Percentiles rank a stretch among this genome's conserved stretches.
Conservation (phyloP, 2,329 filamentous ascomycete species). For the Fusarium longipes region DNA sequence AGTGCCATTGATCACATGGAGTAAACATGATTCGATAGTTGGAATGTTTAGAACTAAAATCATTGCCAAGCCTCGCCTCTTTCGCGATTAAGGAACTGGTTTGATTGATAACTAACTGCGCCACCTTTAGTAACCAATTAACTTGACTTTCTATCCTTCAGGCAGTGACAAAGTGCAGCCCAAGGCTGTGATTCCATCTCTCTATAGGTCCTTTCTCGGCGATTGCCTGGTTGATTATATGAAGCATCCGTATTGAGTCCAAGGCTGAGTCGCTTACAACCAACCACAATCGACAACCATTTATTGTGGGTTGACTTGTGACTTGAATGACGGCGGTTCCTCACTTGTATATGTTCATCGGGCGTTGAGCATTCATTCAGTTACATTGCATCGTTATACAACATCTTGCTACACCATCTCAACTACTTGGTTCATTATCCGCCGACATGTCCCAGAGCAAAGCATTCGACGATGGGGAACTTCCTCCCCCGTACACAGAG, state of each 20-base stretch:
- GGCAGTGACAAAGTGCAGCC: constrained; percentile 20
- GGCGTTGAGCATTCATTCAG: constrained; percentile 17
- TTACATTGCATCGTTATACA: neutral
- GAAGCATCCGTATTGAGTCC: no score
- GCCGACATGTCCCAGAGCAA: constrained; percentile 30
- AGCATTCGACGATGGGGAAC: constrained; percentile 31
- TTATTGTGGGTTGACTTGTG: constrained; percentile 22
- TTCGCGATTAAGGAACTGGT: neutral
- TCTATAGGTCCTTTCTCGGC: constrained; percentile 1
- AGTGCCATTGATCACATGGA: constrained; percentile 9
- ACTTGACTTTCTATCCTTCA: neutral
- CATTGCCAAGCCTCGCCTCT: constrained; percentile 17
- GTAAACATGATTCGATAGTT: neutral
- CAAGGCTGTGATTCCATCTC: constrained; percentile 8
- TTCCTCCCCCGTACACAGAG: constrained; percentile 44
- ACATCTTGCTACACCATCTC: neutral
- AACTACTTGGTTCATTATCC: constrained; percentile 4
- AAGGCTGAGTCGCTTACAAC: constrained; percentile 27
- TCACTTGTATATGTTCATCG: constrained; percentile 11
- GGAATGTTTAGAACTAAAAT: constrained; percentile 11
- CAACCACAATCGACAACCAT: neutral
- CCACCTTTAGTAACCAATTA: constrained; percentile 16
- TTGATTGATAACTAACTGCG: constrained; percentile 25
- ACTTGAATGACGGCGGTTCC: neutral
- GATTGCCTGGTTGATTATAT: constrained; percentile 9